Base-by-base conservation (phyloP, 352 stramenopile genomes). In the Globisporangium nagaii region DNA sequence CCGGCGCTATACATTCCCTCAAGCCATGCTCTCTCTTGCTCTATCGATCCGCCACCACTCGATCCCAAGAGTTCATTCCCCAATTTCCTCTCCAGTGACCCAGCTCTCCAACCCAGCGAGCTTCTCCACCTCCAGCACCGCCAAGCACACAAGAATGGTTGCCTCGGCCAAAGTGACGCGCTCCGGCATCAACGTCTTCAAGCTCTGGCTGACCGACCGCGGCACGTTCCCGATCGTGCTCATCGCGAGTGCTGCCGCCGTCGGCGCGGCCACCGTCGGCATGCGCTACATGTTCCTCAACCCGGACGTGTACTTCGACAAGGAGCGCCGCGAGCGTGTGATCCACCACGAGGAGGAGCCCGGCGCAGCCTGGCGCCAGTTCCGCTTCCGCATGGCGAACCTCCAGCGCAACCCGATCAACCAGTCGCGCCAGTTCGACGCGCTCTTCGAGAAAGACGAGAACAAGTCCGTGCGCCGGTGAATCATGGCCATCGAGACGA, bases 381-480 rank as follows among this genome's bases (percentile, higher is more conserved):
- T 78, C 72, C 76, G 76, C 47, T 87, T 85, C 65, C 63, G 67
- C 42, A 75, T 87, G 59, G 76, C 76, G 22, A 87, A 84, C 58
- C 62, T 84, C 24, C 48, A 73, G 55, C 71, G 73, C 63, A 87
- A 87, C 64, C 73, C 71, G 40, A 87, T 87, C 63, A 87, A 87
- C 69, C 73, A 87, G 71, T 87, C 73, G n/a, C 71, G 65, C 27
- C 69, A 79, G 55, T 84, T 79, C 60, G 73, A 87, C 60, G 53
- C 71, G 13, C 53, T 84, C 11, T 84, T 79, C 56, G 67, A 66
- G 32, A 79, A 79, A 54, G 48, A 70, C 6, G 70, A 83, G 60
- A 86, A 86, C 71, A 40, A 84, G 71, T 28, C 28, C 31, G 58
- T 83, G 52, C 70, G 74, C 56, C 75, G 74, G 79, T 84, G 78